These are phyloP conservation scores for Pseudomassariella vexata DNA, from an alignment of 2,329 filamentous ascomycete genomes.

Conservation along the genomic window DNA sequence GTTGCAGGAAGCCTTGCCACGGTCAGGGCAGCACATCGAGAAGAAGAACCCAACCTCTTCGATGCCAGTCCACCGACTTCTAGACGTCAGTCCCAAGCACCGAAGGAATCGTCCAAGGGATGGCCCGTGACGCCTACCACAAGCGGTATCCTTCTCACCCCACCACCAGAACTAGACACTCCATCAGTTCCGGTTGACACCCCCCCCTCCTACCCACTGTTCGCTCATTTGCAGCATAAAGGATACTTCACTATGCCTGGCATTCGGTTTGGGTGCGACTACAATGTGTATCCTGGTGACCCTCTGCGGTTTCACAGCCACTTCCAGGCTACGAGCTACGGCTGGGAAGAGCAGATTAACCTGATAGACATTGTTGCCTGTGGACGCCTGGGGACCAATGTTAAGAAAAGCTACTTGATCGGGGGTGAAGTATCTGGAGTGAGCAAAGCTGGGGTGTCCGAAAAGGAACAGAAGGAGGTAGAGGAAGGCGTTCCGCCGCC, in stretches of 20 bases:
- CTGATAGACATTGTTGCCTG: constrained; percentile 81
- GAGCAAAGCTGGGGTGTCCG: not conserved
- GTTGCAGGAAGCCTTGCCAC: constrained; percentile 35
- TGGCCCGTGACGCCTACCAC: constrained; percentile 31
- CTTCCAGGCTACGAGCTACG: constrained; percentile 77
- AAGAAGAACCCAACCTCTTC: constrained; percentile 3
- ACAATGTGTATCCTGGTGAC: constrained; percentile 92
- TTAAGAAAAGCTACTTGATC: constrained; percentile 92
- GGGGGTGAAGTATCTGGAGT: constrained; percentile 54
- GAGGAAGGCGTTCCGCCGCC: constrained; percentile 5
- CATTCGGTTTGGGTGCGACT: constrained; percentile 88
- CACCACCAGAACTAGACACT: constrained; percentile 6
- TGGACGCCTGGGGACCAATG: constrained; percentile 82
- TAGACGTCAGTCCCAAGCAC: too few relatives aligned
- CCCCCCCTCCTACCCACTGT: constrained; percentile 64
- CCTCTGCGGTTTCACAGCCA: constrained; percentile 93
- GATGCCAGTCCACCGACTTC: too few relatives aligned
- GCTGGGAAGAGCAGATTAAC: constrained; percentile 83
- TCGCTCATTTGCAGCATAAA: constrained; percentile 68
- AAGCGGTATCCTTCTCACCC: constrained; percentile 25
- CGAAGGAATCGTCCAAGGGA: too few relatives aligned
- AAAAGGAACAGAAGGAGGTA: too few relatives aligned
- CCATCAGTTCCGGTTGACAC: constrained; percentile 13
- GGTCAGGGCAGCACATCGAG: constrained; percentile 14
- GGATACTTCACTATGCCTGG: constrained; percentile 90